These are phyloP conservation scores for Penicillium alfredii DNA, from an alignment of 495 filamentous ascomycete species.

Conservation along the genomic window DNA sequence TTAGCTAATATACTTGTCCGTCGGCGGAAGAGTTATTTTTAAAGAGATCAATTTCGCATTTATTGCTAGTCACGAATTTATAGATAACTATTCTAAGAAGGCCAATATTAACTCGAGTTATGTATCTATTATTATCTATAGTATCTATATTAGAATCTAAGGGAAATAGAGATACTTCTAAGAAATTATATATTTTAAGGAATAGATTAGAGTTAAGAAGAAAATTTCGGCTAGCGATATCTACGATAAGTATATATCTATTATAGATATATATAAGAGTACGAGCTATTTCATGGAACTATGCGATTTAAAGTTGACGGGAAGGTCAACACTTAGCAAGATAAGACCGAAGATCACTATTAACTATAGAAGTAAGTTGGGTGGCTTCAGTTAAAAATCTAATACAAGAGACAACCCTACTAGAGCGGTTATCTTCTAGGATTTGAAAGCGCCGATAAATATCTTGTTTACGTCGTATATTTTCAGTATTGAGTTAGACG, in stretches of 20 bases:
- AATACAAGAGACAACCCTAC: constrained; percentile 17
- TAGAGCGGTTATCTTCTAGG: constrained; percentile 6
- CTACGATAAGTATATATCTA: constrained; percentile 22
- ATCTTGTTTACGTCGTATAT: constrained; percentile 20
- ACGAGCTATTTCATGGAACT: constrained; percentile 24
- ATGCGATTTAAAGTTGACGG: constrained; percentile 14
- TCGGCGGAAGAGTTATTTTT: constrained; percentile 16
- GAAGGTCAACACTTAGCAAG: constrained; percentile 13
- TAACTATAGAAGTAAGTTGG: constrained; percentile 19
- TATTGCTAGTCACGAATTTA: constrained; percentile 20
- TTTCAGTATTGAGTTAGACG: constrained; percentile 14
- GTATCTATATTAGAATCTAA: constrained; percentile 21
- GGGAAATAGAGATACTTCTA: constrained; percentile 21
- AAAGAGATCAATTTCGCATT: constrained; percentile 25
- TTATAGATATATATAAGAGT: constrained; percentile 22
- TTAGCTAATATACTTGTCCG: constrained; percentile 15
- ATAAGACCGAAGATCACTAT: constrained; percentile 25
- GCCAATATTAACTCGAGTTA: constrained; percentile 22
- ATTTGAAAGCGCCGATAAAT: constrained; percentile 20
- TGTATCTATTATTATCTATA: constrained; percentile 22
- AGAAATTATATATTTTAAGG: constrained; percentile 27
- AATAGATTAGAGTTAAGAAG: constrained; percentile 26
- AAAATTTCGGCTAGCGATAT: constrained; percentile 26
- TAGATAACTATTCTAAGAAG: constrained; percentile 27
- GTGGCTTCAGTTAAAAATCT: constrained; percentile 13